phyloP scores from a whole-genome alignment of 768 basidiomycete genomes.

The Pisolithus microcarpus region DNA sequence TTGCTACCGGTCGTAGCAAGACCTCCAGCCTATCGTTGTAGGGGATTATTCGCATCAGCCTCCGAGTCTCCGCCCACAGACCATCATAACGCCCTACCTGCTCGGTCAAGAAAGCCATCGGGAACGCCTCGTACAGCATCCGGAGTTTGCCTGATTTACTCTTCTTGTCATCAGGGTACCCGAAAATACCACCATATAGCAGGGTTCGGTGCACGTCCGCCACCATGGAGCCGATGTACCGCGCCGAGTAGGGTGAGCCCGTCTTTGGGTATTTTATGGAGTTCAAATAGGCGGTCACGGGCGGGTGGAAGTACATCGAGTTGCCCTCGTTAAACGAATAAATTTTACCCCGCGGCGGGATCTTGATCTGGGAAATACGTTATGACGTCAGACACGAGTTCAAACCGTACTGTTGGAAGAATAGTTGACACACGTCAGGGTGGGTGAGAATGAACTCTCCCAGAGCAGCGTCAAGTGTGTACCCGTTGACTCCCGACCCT shows the following conservation, averaged over 20 bases:
- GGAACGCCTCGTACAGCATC: conserved; percentile 94
- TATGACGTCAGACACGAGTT: conserved; percentile 4
- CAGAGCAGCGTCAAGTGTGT: conserved; percentile 90
- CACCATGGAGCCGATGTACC: conserved; percentile 98
- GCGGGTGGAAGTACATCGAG: conserved; percentile 85
- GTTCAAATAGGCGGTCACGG: conserved; percentile 74
- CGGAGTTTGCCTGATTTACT: conserved; percentile 92
- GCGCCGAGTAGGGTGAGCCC: conserved; percentile 78
- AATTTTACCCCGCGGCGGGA: conserved; percentile 93
- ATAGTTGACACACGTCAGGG: conserved; percentile 59
- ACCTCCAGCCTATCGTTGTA: conserved; percentile 70
- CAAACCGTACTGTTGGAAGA: not conserved
- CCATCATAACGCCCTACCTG: conserved; percentile 51
- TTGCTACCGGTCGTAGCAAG: conserved; percentile 93
- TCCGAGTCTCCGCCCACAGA: not conserved
- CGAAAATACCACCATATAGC: conserved; percentile 97
- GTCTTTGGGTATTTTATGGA: conserved; percentile 84
- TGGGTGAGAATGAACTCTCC: conserved; percentile 99
- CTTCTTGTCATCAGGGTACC: conserved; percentile 98
- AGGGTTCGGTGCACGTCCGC: conserved; percentile 96
- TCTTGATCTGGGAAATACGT: conserved; percentile 58
- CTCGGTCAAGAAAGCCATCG: conserved; percentile 93
- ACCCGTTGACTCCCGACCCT: conserved; percentile 94
- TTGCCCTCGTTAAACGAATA: conserved; percentile 99
- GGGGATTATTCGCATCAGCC: not conserved